Evolutionary conservation across 2,329 filamentous ascomycete genomes (phyloP).

Genomic region (Penicillium sp.): DNA sequence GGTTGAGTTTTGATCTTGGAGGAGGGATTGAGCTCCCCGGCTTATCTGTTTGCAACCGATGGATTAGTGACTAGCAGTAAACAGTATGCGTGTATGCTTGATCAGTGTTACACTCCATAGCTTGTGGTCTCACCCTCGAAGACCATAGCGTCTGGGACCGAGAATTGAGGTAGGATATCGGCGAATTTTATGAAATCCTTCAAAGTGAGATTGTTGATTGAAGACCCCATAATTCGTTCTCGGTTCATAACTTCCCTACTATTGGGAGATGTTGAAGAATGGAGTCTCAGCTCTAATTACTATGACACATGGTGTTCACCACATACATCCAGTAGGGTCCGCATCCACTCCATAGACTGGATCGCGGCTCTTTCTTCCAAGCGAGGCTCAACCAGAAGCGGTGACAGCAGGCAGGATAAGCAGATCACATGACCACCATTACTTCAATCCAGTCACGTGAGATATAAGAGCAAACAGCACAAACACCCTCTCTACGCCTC

Average conservation of each 20-base stretch:
- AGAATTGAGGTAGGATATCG: background rate
- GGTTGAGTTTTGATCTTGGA: background rate
- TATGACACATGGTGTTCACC: background rate
- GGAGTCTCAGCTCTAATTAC: background rate
- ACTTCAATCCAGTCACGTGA: background rate
- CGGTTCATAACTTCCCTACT: too few relatives aligned
- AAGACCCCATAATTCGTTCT: too few relatives aligned
- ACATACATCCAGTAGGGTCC: background rate
- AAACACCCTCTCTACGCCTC: slow-evolving; percentile 18
- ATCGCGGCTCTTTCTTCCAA: slow-evolving; percentile 5
- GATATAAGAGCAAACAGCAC: slow-evolving; percentile 23
- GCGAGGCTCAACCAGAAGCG: background rate
- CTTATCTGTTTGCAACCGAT: background rate
- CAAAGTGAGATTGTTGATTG: too few relatives aligned
- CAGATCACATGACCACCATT: background rate
- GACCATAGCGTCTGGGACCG: background rate
- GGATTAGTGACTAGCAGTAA: background rate
- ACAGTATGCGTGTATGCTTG: too few relatives aligned
- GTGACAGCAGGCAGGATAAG: background rate
- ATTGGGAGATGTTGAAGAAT: too few relatives aligned
- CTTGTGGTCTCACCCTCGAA: background rate
- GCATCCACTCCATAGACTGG: background rate
- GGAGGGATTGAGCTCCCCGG: background rate
- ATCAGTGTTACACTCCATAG: background rate
- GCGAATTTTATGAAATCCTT: too few relatives aligned